Evolutionary conservation across 1,139 yeast genomes (phyloP), one percentile per base, ranked within the genome.

Genomic region (Sugiyamaella grinbergsii): DNA sequence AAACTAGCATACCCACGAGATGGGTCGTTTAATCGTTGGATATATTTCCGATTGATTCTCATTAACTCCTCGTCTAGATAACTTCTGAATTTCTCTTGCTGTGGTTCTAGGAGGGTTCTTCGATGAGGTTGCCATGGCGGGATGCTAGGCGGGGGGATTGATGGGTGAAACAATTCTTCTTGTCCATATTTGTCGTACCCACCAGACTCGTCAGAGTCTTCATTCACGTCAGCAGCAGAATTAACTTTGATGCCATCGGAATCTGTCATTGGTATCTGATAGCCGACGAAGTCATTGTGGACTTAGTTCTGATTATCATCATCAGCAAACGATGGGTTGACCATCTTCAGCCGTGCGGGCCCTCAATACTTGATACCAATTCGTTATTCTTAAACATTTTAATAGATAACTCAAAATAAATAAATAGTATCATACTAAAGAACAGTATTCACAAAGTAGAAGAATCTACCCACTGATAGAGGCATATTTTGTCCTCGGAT

Each of bases 1-100:
- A 82, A 65, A 1, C 73, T 60, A 33, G 69, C 66, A 42, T 71
- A 71, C 7, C 51, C 75, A 33, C 53, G 51, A 13, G 52, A 26
- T 7, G 52, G 18, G 8, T 52, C 58, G 2, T 82, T 76, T 54
- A 83, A 74, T 46, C 81, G 74, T 62, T 83, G 85, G 26, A 88
- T 81, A 60, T 79, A 85, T 55, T 71, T 75, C 42, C 94, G 71
- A 58, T 85, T 90, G 2, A 87, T 73, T 18, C 70, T 67, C 56
- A 83, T 69, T 31, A 85, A 67, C 54, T 76, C 70, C 4, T 74
- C 78, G 61, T 88, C 95, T 11, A 85, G 66, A 59, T 81, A 84
- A 39, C 76, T 75, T 39, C 82, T 69, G 49, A 86, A 72, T 58
- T 77, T 77, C 52, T 84, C 79, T 61, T 83, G 87, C 64, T 86